Evolutionary conservation across 176 grass and related monocot species (phyloP).

Genomic region (Guadua angustifolia): DNA sequence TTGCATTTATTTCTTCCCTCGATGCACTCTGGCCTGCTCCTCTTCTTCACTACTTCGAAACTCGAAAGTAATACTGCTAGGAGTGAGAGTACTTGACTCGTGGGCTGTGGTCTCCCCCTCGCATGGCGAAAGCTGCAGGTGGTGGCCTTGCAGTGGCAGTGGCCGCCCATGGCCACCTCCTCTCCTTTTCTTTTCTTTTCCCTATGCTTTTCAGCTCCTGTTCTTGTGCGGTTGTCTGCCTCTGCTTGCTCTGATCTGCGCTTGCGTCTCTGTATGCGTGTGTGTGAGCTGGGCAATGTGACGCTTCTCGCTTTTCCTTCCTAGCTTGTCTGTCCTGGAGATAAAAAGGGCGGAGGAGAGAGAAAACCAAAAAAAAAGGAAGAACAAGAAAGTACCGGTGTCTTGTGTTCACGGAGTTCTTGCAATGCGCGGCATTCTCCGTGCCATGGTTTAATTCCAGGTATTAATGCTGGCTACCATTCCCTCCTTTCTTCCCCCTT

Average conservation of each 20-base stretch:
- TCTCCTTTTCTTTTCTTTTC: conserved; percentile 11
- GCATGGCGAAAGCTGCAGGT: conserved; percentile 46
- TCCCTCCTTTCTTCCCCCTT: not conserved
- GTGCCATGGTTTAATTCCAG: conserved; percentile 50
- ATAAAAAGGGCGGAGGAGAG: not conserved
- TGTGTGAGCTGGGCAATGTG: conserved; percentile 31
- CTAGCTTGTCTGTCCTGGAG: conserved; percentile 23
- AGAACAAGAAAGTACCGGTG: not conserved
- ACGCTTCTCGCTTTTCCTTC: conserved; percentile 27
- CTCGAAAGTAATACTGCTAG: not conserved
- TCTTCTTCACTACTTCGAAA: not conserved
- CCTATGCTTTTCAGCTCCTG: not conserved
- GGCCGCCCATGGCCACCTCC: conserved; percentile 29
- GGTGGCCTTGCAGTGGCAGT: conserved; percentile 28
- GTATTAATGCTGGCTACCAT: conserved; percentile 64
- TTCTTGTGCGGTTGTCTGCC: conserved; percentile 30
- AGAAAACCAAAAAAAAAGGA: not conserved
- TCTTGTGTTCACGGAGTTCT: conserved; percentile 39
- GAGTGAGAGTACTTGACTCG: conserved; percentile 10
- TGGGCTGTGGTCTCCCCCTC: not conserved
- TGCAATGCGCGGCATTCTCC: conserved; percentile 55
- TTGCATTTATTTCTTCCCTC: conserved; percentile 34
- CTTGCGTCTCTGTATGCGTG: not conserved
- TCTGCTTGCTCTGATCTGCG: conserved; percentile 32
- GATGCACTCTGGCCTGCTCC: not conserved